phyloP scores from a whole-genome alignment of 345 rosid species.

The Passiflora organensis region DNA sequence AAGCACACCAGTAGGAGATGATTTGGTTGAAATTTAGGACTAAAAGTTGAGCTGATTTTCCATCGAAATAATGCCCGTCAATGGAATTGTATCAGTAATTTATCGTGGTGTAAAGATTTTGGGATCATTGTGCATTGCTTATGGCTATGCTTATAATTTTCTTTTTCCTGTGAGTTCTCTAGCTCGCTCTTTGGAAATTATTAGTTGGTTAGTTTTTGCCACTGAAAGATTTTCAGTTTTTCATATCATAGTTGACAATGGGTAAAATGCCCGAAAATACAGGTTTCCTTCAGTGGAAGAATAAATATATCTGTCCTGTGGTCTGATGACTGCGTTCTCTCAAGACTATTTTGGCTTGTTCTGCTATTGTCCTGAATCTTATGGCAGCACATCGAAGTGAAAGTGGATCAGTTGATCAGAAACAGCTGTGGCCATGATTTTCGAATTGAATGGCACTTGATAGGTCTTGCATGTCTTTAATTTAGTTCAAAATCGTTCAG shows the following conservation, averaged over 20 bases:
- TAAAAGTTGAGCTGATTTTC: slow-evolving; percentile 15
- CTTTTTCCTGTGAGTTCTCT: background rate
- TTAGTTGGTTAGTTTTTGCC: background rate
- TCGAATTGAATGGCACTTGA: no score
- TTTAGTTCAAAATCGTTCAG: no score
- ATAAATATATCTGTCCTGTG: background rate
- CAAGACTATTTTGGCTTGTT: no score
- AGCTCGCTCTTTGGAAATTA: slow-evolving; percentile 2
- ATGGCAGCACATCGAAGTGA: no score
- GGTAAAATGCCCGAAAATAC: slow-evolving; percentile 10
- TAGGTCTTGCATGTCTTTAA: no score
- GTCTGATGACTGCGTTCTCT: no score
- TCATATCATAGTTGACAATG: background rate
- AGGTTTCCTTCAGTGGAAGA: slow-evolving; percentile 13
- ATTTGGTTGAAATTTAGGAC: slow-evolving; percentile 13
- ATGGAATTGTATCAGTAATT: slow-evolving; percentile 7
- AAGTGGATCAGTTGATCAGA: no score
- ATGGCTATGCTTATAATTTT: background rate
- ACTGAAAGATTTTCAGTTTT: slow-evolving; percentile 1
- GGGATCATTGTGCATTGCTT: slow-evolving; percentile 11
- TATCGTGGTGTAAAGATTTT: slow-evolving; percentile 17
- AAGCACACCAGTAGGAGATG: slow-evolving; percentile 42
- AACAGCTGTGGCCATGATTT: no score
- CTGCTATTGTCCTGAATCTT: background rate
- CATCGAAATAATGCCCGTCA: slow-evolving; percentile 29